A percentile compares a stretch with the other conserved stretches of the same genome.
These are phyloP conservation scores for Lasiosphaeris hirsuta DNA, from an alignment of 495 filamentous ascomycete species.

Conservation along the genomic window DNA sequence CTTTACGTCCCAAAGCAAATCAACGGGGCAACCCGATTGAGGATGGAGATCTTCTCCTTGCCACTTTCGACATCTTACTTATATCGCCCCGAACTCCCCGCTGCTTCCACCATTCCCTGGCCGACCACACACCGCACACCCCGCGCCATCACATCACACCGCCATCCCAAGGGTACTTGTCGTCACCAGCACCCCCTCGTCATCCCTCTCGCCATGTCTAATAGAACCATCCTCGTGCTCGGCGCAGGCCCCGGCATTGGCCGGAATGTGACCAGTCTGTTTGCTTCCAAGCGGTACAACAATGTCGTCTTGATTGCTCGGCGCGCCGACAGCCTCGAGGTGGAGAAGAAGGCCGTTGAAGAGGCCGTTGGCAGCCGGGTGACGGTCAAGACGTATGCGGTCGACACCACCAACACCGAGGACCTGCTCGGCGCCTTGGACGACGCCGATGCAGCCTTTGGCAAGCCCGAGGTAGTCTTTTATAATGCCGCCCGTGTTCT, in stretches of 20 bases:
- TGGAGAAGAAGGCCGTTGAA: constrained; percentile 29
- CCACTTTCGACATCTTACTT: too few relatives aligned
- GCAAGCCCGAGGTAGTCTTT: constrained; percentile 33
- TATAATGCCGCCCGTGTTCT: constrained; percentile 42
- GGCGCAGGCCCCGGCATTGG: constrained; percentile 45
- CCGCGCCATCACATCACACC: too few relatives aligned
- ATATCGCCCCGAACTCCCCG: too few relatives aligned
- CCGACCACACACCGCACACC: too few relatives aligned
- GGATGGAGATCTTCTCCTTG: too few relatives aligned
- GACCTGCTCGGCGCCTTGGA: constrained; percentile 27
- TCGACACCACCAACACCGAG: constrained; percentile 32
- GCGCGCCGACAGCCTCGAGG: constrained; percentile 27
- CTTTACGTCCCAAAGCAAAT: too few relatives aligned
- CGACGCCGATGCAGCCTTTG: constrained; percentile 28
- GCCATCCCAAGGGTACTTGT: too few relatives aligned
- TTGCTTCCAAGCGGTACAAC: constrained; percentile 35
- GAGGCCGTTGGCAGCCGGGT: constrained; percentile 15
- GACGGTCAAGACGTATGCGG: constrained; percentile 27
- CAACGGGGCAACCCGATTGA: too few relatives aligned
- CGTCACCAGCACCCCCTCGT: too few relatives aligned
- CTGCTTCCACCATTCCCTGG: too few relatives aligned
- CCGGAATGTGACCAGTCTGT: constrained; percentile 30
- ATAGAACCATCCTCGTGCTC: constrained; percentile 30
- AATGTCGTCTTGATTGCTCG: constrained; percentile 40
- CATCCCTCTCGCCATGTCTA: too few relatives aligned